Percentiles rank a stretch among this genome's conserved stretches.
phyloP scores from a whole-genome alignment of 2,329 filamentous ascomycete genomes.

The Fusarium sp. region DNA sequence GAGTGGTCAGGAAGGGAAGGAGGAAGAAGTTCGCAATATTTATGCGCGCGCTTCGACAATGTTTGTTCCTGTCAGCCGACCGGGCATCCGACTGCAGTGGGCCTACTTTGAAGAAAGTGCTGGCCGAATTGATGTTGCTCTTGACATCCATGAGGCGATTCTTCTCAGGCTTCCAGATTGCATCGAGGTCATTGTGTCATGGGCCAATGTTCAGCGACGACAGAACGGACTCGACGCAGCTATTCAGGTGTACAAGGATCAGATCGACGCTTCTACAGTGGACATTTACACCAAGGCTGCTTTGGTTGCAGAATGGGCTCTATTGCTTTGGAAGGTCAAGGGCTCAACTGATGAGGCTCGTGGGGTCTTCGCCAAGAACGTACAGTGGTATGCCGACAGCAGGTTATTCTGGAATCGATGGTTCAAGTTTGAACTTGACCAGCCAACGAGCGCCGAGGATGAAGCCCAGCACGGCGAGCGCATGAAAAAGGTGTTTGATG shows the following conservation, averaged over 20 bases:
- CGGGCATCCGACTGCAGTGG: slow-evolving; percentile 87
- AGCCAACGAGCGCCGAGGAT: slow-evolving; percentile 74
- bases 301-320: slow-evolving; percentile 88
- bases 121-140: slow-evolving; percentile 79
- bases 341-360: slow-evolving; percentile 84
- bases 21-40: slow-evolving; percentile 91
- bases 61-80: slow-evolving; percentile 87
- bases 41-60: slow-evolving; percentile 87
- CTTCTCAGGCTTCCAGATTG: slow-evolving; percentile 81
- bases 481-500: slow-evolving; percentile 83
- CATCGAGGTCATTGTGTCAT: slow-evolving; percentile 86
- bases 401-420: slow-evolving; percentile 90
- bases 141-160: slow-evolving; percentile 86
- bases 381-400: slow-evolving; percentile 86
- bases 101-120: slow-evolving; percentile 94
- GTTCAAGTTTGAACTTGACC: slow-evolving; percentile 87
- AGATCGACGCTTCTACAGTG: slow-evolving; percentile 78
- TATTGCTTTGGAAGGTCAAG: slow-evolving; percentile 87
- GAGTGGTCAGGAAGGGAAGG: slow-evolving; percentile 80
- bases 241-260: slow-evolving; percentile 82
- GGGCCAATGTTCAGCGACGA: slow-evolving; percentile 87
- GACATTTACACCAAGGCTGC: slow-evolving; percentile 86
- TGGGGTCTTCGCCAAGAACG: slow-evolving; percentile 83
- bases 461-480: slow-evolving; percentile 75
- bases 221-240: slow-evolving; percentile 86